Base-by-base conservation (phyloP, 1,284 basidiomycete genomes). In the Irpex sp. region DNA sequence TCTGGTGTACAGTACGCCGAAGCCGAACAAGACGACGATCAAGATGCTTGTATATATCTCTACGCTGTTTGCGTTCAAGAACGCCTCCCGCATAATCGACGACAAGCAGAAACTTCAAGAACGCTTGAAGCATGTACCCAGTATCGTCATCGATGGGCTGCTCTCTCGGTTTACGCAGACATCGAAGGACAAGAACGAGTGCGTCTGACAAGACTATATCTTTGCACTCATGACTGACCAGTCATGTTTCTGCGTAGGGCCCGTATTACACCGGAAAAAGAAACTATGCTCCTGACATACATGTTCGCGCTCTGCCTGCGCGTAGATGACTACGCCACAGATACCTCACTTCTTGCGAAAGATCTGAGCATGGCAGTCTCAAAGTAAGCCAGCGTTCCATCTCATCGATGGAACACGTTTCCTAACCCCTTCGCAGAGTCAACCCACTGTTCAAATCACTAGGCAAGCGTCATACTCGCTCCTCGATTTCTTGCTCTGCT, bases 1-100 rank as follows among this genome's bases (percentile, higher is more conserved):
- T 26, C 68, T 75, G 49, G 70, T 81, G 13, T 82, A 76, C 69
- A 69, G 74, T n/a, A 74, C 70, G 43, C 74, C 78, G 5, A 79
- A 79, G 19, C 81, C 84, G n/a, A 82, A 81, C 61, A 89, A 84
- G 72, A 82, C 71, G 57, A 80, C 78, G 26, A 66, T 90, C 59
- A 91, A 89, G 77, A 83, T 90, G 47, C 68, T 95, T 17, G 78
- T 90, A 63, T 95, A 95, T 75, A 87, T 95, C 65, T 86, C 93
- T 0, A 78, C 84, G 11, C 85, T 97, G 79, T 77, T 94, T 60
- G 79, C 81, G 0, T 92, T 95, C 76, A 83, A 84, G 58, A 80
- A 80, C 60, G 74, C 81, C 0, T 77, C 79, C 9, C 57, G 68
- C 56, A 77, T 77, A 64, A 74, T 79, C 67, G 71, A 85, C 65